phyloP scores from a whole-genome alignment of 345 rosid species.

The Citrus reticulata region DNA sequence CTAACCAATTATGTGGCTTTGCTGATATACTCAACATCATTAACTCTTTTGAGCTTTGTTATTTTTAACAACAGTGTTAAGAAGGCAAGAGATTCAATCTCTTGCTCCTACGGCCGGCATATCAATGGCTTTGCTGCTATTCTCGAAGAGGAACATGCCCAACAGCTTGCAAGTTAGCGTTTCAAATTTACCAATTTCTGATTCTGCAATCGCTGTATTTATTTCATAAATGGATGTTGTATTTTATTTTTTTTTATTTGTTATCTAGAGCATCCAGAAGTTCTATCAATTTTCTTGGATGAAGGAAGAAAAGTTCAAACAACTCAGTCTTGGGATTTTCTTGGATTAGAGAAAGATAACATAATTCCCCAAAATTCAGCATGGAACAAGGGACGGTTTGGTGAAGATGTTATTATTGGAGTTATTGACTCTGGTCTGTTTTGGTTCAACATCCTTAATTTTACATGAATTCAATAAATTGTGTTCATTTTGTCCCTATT shows the following conservation, averaged over 20 bases:
- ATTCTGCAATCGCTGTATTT: no score
- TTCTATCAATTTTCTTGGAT: slow-evolving; percentile 55
- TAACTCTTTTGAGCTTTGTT: neutral
- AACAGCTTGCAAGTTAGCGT: slow-evolving; percentile 22
- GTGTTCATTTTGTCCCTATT: no score
- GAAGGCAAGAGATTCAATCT: slow-evolving; percentile 16
- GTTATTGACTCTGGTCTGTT: slow-evolving; percentile 54
- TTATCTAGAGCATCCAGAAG: slow-evolving; percentile 51
- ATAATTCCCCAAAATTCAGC: slow-evolving; percentile 31
- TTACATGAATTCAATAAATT: neutral
- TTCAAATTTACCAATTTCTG: neutral
- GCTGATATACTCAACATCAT: neutral
- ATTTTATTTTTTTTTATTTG: no score
- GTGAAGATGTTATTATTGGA: slow-evolving; percentile 51
- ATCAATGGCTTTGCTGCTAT: slow-evolving; percentile 38
- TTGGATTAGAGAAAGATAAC: slow-evolving; percentile 43
- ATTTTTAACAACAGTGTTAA: slow-evolving; percentile 5
- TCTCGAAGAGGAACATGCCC: slow-evolving; percentile 26
- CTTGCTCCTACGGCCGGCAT: slow-evolving; percentile 28
- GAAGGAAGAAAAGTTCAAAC: slow-evolving; percentile 48
- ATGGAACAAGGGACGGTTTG: slow-evolving; percentile 48
- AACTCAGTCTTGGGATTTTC: slow-evolving; percentile 66
- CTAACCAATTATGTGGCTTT: no score
- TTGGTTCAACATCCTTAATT: no score
- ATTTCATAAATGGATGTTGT: no score